phyloP scores from a whole-genome alignment of 2,329 filamentous ascomycete genomes.

The Chrysoporthe deuterocubensis region DNA sequence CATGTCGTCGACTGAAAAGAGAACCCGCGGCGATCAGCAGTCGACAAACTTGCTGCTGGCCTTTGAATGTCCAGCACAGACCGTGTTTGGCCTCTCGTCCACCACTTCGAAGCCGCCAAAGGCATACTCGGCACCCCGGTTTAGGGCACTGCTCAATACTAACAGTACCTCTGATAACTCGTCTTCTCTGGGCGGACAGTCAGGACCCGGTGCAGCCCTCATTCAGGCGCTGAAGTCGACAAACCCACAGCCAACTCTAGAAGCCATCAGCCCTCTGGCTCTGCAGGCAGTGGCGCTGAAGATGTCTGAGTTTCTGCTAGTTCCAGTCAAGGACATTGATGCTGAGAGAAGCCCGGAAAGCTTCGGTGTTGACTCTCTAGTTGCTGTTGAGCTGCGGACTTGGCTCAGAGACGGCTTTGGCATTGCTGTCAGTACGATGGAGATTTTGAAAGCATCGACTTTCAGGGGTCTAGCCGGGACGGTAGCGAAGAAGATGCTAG shows the following conservation, averaged over 20 bases:
- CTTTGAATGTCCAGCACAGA: background rate
- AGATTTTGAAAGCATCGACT: background rate
- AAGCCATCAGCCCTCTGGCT: background rate
- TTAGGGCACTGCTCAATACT: background rate
- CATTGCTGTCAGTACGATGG: background rate
- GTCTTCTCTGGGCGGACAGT: background rate
- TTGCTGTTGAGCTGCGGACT: conserved; percentile 17
- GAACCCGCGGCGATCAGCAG: conserved; percentile 4
- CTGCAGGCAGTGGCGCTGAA: conserved; percentile 4
- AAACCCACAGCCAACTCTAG: background rate
- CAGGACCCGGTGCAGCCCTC: background rate
- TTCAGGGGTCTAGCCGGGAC: background rate
- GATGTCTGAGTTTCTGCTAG: conserved; percentile 16
- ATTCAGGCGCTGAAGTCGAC: background rate
- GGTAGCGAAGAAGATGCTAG: background rate
- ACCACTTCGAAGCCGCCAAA: background rate
- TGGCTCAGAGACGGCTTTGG: conserved; percentile 8
- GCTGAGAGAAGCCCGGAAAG: conserved; percentile 2
- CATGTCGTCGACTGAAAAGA: background rate
- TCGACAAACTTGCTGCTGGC: background rate
- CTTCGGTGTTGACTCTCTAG: conserved; percentile 16
- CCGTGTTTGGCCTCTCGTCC: conserved; percentile 2
- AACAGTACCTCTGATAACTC: background rate
- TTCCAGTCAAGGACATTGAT: conserved; percentile 10
- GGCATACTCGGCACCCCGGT: background rate